A percentile compares a stretch with the other conserved stretches of the same genome.
Conservation (phyloP, 495 filamentous ascomycete genomes). For the Aspergillus heteromorphus region DNA sequence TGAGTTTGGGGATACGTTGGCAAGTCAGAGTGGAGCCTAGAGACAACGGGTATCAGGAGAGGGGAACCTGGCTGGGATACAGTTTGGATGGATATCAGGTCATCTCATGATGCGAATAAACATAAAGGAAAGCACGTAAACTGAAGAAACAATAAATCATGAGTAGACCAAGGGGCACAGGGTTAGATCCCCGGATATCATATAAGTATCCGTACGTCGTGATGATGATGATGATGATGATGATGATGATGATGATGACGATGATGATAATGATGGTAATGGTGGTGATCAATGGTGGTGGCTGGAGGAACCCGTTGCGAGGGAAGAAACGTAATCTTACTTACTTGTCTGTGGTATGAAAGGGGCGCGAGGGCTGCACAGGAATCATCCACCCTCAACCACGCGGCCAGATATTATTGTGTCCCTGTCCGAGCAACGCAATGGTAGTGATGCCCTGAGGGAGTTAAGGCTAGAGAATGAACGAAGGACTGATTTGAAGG, state of each 20-base stretch:
- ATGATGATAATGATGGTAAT: too few relatives aligned
- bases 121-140: neutral
- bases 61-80: neutral
- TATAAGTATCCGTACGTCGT: neutral
- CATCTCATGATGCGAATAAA: neutral
- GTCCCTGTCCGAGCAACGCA: too few relatives aligned
- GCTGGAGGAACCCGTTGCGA: conserved; percentile 23
- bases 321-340: conserved; percentile 18
- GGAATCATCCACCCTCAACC: neutral
- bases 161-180: conserved; percentile 4
- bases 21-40: neutral
- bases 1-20: neutral
- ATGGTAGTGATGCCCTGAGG: too few relatives aligned
- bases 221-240: neutral
- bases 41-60: neutral
- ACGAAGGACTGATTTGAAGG: too few relatives aligned
- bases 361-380: neutral
- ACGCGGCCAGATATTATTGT: neutral
- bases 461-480: too few relatives aligned
- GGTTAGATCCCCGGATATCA: neutral
- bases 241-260: too few relatives aligned
- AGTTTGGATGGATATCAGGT: neutral
- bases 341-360: too few relatives aligned
- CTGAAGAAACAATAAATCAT: neutral
- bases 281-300: conserved; percentile 25